A percentile compares a stretch with the other conserved stretches of the same genome.
These are phyloP conservation scores for Geosmithia flava DNA, from an alignment of 2,329 filamentous ascomycete genomes.

Conservation along the genomic window DNA sequence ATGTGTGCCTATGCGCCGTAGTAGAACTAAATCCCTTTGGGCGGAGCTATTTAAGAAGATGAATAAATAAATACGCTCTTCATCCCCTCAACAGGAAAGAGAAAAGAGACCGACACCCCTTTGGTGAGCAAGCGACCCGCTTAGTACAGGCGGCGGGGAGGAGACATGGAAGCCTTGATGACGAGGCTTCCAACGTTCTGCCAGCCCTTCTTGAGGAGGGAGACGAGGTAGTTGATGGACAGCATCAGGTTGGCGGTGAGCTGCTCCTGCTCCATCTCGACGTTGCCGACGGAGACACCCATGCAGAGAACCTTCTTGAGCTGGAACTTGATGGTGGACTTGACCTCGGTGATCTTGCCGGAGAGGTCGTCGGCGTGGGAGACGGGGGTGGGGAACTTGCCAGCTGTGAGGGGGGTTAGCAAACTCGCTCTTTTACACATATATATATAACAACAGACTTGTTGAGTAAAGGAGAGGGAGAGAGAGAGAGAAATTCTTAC, in stretches of 20 bases:
- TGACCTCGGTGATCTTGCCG: conserved; percentile 97
- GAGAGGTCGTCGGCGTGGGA: conserved; percentile 90
- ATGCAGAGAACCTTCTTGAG: conserved; percentile 99
- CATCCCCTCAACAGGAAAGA: background rate
- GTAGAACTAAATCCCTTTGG: background rate
- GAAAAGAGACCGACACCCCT: background rate
- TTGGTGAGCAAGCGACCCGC: conserved; percentile 5
- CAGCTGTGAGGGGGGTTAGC: conserved; percentile 44
- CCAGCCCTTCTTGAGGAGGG: conserved; percentile 99
- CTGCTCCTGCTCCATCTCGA: conserved; percentile 94
- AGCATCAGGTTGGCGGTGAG: conserved; percentile 98
- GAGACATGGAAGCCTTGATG: conserved; percentile 99
- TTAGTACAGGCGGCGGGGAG: conserved; percentile 96
- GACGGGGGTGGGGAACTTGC: conserved; percentile 99
- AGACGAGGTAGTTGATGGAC: conserved; percentile 99
- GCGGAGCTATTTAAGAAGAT: background rate
- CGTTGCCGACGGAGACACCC: conserved; percentile 98
- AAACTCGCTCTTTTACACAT: background rate
- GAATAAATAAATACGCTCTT: too few relatives aligned
- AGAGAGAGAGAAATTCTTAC: conserved; percentile 39
- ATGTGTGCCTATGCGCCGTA: background rate
- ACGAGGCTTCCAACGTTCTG: conserved; percentile 99
- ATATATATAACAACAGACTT: too few relatives aligned
- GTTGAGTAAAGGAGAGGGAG: background rate
- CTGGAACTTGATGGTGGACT: conserved; percentile 99